Conservation (phyloP, 2,329 filamentous ascomycete species). For the Aspergillus sp. region DNA sequence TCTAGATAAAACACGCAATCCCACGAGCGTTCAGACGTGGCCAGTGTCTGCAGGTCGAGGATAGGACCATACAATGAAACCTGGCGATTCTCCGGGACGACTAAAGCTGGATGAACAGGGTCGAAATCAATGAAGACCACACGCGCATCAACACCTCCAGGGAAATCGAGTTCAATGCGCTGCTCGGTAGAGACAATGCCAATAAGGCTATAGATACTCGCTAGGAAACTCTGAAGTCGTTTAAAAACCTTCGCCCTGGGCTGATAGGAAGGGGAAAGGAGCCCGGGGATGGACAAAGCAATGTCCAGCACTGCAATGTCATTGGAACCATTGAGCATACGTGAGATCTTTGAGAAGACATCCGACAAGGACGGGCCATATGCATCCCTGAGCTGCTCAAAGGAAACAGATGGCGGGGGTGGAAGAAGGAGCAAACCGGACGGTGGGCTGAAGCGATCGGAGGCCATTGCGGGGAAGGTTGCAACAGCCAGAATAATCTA, state of each 20-base stretch:
- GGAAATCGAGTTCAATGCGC: constrained; percentile 58
- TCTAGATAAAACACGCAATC: constrained; percentile 27
- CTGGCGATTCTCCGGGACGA: constrained; percentile 4
- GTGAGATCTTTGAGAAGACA: constrained; percentile 48
- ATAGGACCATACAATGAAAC: constrained; percentile 43
- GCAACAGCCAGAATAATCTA: too few relatives aligned
- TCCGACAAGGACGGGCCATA: constrained; percentile 57
- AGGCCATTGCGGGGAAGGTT: constrained; percentile 17
- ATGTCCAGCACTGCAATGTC: constrained; percentile 47
- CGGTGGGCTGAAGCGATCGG: constrained; percentile 13
- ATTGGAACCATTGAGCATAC: constrained; percentile 23
- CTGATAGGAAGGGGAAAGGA: constrained; percentile 48
- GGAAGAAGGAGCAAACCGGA: constrained; percentile 56
- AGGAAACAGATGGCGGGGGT: constrained; percentile 54
- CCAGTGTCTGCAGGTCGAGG: constrained; percentile 45
- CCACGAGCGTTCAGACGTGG: constrained; percentile 30
- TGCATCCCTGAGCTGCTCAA: constrained; percentile 50
- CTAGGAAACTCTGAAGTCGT: constrained; percentile 68
- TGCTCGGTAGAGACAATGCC: constrained; percentile 65
- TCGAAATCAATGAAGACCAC: constrained; percentile 68
- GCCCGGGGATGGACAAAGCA: constrained; percentile 60
- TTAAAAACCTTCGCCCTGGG: constrained; percentile 59
- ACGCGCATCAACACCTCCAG: constrained; percentile 70
- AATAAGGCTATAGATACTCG: constrained; percentile 72
- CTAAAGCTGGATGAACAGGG: constrained; percentile 21